Conservation (phyloP, 2,329 filamentous ascomycete species). For the Tolypocladium album region DNA sequence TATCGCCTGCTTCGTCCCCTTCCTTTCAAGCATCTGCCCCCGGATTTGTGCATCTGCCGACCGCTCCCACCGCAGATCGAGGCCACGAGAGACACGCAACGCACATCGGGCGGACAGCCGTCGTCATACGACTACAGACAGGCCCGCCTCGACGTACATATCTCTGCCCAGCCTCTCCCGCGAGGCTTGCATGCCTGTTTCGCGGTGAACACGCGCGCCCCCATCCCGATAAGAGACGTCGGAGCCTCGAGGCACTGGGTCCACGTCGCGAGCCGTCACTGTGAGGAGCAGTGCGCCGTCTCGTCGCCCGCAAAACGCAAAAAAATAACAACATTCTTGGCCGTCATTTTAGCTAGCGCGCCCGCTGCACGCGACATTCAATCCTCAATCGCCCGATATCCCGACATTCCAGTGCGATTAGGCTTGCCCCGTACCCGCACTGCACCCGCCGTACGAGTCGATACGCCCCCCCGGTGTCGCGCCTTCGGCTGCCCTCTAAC, state of each 20-base stretch:
- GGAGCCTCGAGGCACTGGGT: neutral
- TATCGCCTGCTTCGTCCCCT: neutral
- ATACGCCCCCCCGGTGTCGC: neutral
- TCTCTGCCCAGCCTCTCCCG: neutral
- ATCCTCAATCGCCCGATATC: neutral
- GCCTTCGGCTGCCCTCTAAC: neutral
- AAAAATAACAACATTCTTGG: neutral
- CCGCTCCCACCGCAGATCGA: neutral
- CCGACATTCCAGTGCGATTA: constrained; percentile 2
- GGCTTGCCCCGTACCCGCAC: neutral
- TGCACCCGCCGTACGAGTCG: neutral
- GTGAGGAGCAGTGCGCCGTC: neutral
- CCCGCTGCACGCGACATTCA: neutral
- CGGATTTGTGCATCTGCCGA: neutral
- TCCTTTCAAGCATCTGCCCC: neutral
- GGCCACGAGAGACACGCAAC: neutral
- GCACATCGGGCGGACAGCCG: neutral
- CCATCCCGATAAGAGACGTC: neutral
- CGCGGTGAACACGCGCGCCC: neutral
- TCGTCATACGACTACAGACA: neutral
- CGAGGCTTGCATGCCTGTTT: neutral
- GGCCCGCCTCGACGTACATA: neutral
- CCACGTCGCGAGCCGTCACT: neutral
- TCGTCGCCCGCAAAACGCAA: neutral
- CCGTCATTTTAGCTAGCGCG: neutral